phyloP scores from a whole-genome alignment of 177 flowering plant species.

The Vitis hybrid region DNA sequence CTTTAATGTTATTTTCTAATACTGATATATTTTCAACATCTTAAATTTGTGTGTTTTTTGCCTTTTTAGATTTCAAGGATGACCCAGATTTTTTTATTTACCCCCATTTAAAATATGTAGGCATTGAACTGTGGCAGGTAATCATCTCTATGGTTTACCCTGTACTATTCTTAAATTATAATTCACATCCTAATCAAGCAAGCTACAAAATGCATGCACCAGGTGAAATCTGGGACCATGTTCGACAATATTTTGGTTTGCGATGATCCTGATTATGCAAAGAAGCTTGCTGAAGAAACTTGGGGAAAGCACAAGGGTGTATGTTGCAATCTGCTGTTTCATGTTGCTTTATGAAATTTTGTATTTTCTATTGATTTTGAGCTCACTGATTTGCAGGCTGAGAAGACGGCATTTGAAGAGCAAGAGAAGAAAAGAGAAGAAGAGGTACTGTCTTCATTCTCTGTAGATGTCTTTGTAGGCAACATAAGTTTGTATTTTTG shows the following conservation, averaged over 20 bases:
- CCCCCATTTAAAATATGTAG: slow-evolving; percentile 92
- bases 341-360: too few species aligned
- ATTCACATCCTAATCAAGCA: too few species aligned
- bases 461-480: too few species aligned
- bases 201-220: neutral
- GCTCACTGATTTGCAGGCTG: too few species aligned
- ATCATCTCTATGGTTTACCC: neutral
- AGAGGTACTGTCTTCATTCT: too few species aligned
- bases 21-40: neutral
- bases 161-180: too few species aligned
- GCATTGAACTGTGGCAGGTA: slow-evolving; percentile 99
- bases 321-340: too few species aligned
- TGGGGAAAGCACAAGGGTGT: slow-evolving; percentile 18
- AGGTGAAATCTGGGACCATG: slow-evolving; percentile 2
- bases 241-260: slow-evolving; percentile 2
- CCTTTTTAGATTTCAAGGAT: slow-evolving; percentile 82
- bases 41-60: too few species aligned
- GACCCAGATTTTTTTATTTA: slow-evolving; percentile 84
- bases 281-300: slow-evolving; percentile 12
- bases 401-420: too few species aligned
- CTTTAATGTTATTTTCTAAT: neutral
- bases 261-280: slow-evolving; percentile 10
- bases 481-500: too few species aligned
- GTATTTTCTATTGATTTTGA: too few species aligned
- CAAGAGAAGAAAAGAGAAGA: too few species aligned